Base-by-base conservation (phyloP, 352 stramenopile genomes). In the Pythium rhizo-oryzae region DNA sequence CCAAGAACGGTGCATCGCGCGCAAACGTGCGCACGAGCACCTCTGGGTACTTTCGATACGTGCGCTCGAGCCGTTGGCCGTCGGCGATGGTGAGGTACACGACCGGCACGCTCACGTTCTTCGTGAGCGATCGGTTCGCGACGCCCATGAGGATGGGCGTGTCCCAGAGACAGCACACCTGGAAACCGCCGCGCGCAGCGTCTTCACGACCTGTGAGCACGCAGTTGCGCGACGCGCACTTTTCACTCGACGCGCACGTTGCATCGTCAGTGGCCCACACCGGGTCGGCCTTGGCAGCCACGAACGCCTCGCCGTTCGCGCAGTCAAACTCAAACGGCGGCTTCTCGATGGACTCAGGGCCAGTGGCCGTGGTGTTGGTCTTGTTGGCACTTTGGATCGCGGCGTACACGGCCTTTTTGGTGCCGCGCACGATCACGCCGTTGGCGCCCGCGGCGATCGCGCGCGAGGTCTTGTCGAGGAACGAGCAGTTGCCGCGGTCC, bases 151-250 rank as follows among this genome's bases (percentile, higher is more conserved):
- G 78, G 47, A 94, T 70, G 44, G 85, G 77, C 28, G 84, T 94
- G 65, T 94, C 84, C 82, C 82, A 92, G 64, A 93, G 75, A 64
- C 82, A 94, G 74, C 86, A 94, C 1, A 92, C 63, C 52, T 94
- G 81, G 55, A 88, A 72, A 19, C 65, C 65, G 9, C 59, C 67
- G 15, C 58, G 43, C 0, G 67, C 21, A 3, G 67, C 35, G 25
- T 71, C 66, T 0, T 77, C 53, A n/a, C 60, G 41, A 1, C 80
- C 85, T 24, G 85, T 94, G 21, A 84, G 67, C 21, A 94, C 76
- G 65, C 85, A 94, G 33, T 77, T 81, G 13, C 68, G 67, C 4
- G 84, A 92, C 43, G 23, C 37, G n/a, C 85, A 94, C 24, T 28
- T 46, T 0, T 47, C n/a, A 18, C 80, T 72, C 0, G 28, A 33